Conservation (phyloP, 305 asterid genomes). For the Euphrasia arctica region DNA sequence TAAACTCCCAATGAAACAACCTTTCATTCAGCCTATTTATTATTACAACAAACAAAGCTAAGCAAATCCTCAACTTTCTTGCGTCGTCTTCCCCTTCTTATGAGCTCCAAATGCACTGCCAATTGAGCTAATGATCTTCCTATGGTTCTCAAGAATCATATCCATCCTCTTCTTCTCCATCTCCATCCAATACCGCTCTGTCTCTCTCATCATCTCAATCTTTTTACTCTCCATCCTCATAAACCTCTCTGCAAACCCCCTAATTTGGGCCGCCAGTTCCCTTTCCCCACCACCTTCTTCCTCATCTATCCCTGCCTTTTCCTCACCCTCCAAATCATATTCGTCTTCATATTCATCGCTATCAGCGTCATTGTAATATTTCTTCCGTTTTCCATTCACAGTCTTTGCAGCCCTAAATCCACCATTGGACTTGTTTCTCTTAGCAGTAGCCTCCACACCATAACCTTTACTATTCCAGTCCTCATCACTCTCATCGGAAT, state of each 20-base stretch:
- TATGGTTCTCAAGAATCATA: slow-evolving; percentile 74
- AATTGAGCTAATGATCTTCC: slow-evolving; percentile 66
- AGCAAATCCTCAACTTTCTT: not conserved
- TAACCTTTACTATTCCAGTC: slow-evolving; percentile 34
- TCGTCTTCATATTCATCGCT: slow-evolving; percentile 39
- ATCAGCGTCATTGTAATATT: slow-evolving; percentile 33
- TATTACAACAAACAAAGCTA: not conserved
- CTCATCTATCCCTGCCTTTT: not conserved
- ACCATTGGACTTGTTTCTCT: slow-evolving; percentile 45
- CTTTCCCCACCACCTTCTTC: slow-evolving; percentile 37
- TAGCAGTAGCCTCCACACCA: slow-evolving; percentile 29
- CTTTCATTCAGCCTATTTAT: not conserved
- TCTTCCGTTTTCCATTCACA: slow-evolving; percentile 36
- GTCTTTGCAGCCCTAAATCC: slow-evolving; percentile 32
- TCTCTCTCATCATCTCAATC: slow-evolving; percentile 78
- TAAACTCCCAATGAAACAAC: slow-evolving; percentile 50
- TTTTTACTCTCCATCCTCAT: slow-evolving; percentile 76
- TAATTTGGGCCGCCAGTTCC: slow-evolving; percentile 63
- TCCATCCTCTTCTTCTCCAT: slow-evolving; percentile 86
- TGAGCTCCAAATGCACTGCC: slow-evolving; percentile 55
- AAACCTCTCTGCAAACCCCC: slow-evolving; percentile 72
- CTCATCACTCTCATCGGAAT: slow-evolving; percentile 51
- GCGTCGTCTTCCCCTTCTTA: slow-evolving; percentile 46
- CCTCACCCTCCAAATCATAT: slow-evolving; percentile 24
- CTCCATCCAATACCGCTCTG: slow-evolving; percentile 62